Evolutionary conservation across 352 stramenopile species (phyloP).

Genomic region (Globisporangium polare): DNA sequence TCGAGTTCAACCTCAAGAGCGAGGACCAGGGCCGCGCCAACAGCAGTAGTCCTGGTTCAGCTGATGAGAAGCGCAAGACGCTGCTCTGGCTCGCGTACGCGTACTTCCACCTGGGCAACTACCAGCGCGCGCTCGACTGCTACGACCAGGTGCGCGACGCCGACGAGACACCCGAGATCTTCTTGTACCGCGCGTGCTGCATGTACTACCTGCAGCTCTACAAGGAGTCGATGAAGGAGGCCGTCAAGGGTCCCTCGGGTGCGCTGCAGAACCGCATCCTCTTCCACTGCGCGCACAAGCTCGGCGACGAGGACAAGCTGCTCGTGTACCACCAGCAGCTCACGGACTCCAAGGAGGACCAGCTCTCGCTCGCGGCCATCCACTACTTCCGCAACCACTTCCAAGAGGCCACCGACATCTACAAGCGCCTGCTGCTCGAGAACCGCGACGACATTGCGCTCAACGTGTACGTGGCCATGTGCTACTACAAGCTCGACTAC

Average conservation of each 20-base stretch:
- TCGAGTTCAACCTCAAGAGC: slow-evolving; percentile 94
- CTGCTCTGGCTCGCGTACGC: slow-evolving; percentile 95
- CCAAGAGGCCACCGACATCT: slow-evolving; percentile 94
- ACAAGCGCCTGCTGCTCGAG: slow-evolving; percentile 94
- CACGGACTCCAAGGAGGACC: slow-evolving; percentile 89
- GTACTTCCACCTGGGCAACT: slow-evolving; percentile 93
- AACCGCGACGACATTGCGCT: slow-evolving; percentile 95
- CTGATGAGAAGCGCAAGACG: slow-evolving; percentile 60
- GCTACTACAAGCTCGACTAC: slow-evolving; percentile 98
- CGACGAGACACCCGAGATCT: slow-evolving; percentile 65
- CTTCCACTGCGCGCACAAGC: slow-evolving; percentile 93
- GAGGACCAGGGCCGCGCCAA: slow-evolving; percentile 46
- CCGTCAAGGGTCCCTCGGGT: slow-evolving; percentile 48
- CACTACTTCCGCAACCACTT: slow-evolving; percentile 95
- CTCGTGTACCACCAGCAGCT: slow-evolving; percentile 94
- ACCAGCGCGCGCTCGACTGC: slow-evolving; percentile 89
- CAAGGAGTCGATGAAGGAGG: slow-evolving; percentile 84
- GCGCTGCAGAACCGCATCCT: slow-evolving; percentile 92
- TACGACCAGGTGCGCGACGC: slow-evolving; percentile 83
- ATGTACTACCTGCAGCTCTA: slow-evolving; percentile 94
- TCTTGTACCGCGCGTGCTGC: slow-evolving; percentile 89
- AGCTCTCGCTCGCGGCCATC: slow-evolving; percentile 94
- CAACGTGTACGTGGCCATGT: slow-evolving; percentile 98
- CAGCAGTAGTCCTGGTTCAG: slow-evolving; percentile 15
- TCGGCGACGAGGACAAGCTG: slow-evolving; percentile 93